Evolutionary conservation across 345 rosid genomes (phyloP), one percentile per base, ranked within the genome.

Genomic region (Raphanus raphanistrum): DNA sequence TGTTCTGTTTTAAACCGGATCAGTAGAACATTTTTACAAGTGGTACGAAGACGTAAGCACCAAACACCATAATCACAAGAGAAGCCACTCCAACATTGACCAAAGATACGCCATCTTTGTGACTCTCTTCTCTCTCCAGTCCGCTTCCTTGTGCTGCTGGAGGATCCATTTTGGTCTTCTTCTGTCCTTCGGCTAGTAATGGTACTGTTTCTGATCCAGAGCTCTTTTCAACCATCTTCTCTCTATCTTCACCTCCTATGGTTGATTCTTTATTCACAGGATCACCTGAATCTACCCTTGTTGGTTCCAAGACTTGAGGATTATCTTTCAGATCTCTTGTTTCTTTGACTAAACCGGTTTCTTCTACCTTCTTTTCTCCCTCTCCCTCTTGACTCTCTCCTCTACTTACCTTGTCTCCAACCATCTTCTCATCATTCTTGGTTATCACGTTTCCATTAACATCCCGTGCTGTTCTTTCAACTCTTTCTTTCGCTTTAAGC

Each of bases 61-160:
- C 82, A 74, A 80, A 80, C 6, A 32, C 79, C 82, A 80, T 80
- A 16, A 80, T 74, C 5, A 80, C 82, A 74, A 80, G 79, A 69
- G 82, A 75, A 64, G 82, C 82, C 10, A 35, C 76, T 31, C 82
- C 82, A 64, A 70, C 79, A 45, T 80, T 80, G 9, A 80, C 68
- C 58, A 80, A 26, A 74, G 79, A 32, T 26, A 41, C 0, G 67
- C 27, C 72, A 8, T 64, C 63, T 25, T 72, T 63, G 33, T 54
- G 62, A 57, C 45, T 63, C 68, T 43, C 72, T 62, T 35, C 48
- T 15, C 28, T 8, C 41, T 36, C 59, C 27, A 33, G 68, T 31
- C 41, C 68, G 16, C 58, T 72, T 48, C 35, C 66, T 71, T 33
- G 5, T 21, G 33, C 8, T 25, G 48, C 54, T 26, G 17, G 17